Evolutionary conservation across 2,329 filamentous ascomycete species (phyloP), one percentile per base, ranked within the genome.

Genomic region (Cladosporium sp.): DNA sequence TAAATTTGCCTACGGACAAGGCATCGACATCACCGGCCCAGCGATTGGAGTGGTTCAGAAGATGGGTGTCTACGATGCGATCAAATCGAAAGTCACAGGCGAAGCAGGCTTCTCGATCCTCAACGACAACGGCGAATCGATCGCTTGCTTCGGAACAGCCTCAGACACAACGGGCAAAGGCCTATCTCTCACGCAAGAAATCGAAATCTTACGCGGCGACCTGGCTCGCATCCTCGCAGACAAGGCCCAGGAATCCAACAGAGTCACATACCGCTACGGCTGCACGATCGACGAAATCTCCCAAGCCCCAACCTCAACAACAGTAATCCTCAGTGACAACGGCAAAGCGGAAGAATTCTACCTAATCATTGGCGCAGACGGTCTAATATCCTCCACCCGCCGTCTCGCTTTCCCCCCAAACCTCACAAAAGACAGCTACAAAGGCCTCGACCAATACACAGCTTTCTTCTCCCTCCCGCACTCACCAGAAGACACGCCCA

Each of bases 181-280:
- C 12, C n/a, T 45, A 2, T 36, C 18, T 13, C 37, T 60, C 12
- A 62, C 60, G 8, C 53, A 56, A 15, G 60, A 60, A 19, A 56
- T 62, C 17, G 61, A 65, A 51, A 58, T 61, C 34, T 59, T 81
- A 71, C 68, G 79, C 3, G 77, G 76, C 0, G 74, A 80, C 41
- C 54, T 82, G 15, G 73, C 71, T 7, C 59, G 56, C 2, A 58
- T 80, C 3, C 51, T 81, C 0, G 69, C 74, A 2, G 45, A 59
- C 2, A 58, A 58, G 3, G 56, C 56, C 45, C 56, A 53, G 20
- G 29, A 52, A 7, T 43, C 39, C 13, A 29, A 48, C 1, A 53
- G 56, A 15, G 50, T 60, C 8, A 18, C 39, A 3, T 58, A 53
- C 37, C 12, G 40, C 5, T 57, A 53, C 34, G 40, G 43, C 34